Evolutionary conservation across 257 asterid species (phyloP), one percentile per base, ranked within the genome.

Genomic region (Nyctanthes arbortristis): DNA sequence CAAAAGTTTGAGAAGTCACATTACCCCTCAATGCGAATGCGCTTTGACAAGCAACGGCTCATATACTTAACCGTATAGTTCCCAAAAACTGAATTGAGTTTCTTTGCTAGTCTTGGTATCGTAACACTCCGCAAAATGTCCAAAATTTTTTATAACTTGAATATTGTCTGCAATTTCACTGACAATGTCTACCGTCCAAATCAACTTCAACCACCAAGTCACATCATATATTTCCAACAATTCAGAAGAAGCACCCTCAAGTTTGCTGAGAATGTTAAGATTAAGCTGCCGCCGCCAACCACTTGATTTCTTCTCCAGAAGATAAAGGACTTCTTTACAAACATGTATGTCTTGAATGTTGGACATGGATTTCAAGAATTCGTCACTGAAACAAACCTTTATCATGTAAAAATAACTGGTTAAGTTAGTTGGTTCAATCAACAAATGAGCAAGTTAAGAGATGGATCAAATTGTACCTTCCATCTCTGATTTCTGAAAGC

Each of bases 131-230:
- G 79, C 65, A 80, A 30, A 20, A 89, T 45, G 68, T 81, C 87
- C 84, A 80, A 81, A 24, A 89, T 69, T 61, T n/a, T 75, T 78
- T 22, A 85, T 66, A 3, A 78, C 86, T 73, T 82, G 86, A 2
- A 66, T 65, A 3, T 75, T 71, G 1, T 4, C 65, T 13, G 73
- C 65, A 24, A 65, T 49, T 37, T 79, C 81, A 32, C 76, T 70
- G 4, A 75, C 27, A 60, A 86, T 82, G 24, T 84, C 89, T 1
- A 80, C 43, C 0, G 85, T 82, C 90, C 91, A 86, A 43, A 82
- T 67, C 43, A 89, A 76, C 52, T 75, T 67, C 39, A 76, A 27
- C 4, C 16, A 13, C 60, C 79, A 82, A 65, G 75, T 81, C 6
- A 87, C 75, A 14, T 75, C 72, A 8, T 71, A 73, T 37, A 66